Percentiles rank a stretch among this genome's conserved stretches.
These are phyloP conservation scores for Skeletonema grethae DNA, from an alignment of 108 stramenopile genomes.

Conservation along the genomic window DNA sequence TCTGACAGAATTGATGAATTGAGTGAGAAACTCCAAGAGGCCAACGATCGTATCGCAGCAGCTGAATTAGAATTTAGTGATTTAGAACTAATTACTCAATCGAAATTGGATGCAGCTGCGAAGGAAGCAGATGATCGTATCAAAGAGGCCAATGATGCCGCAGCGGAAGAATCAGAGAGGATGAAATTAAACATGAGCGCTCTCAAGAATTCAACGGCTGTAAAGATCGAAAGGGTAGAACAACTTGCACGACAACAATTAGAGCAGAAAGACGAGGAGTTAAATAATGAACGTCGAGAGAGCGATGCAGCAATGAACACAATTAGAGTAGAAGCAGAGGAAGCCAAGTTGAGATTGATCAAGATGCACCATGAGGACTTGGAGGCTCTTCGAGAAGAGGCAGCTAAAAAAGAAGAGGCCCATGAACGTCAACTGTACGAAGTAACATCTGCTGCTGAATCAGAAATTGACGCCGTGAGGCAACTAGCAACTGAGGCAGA, in stretches of 20 bases:
- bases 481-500: constrained; percentile 11
- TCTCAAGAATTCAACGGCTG: constrained; percentile 23
- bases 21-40: constrained; percentile 17
- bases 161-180: constrained; percentile 21
- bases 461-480: constrained; percentile 7
- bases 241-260: constrained; percentile 12
- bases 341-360: constrained; percentile 8
- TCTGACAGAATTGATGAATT: constrained; percentile 42
- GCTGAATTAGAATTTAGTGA: constrained; percentile 18
- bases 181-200: constrained; percentile 23
- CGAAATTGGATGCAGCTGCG: constrained; percentile 21
- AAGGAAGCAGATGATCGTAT: constrained; percentile 14
- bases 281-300: background rate
- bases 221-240: constrained; percentile 24
- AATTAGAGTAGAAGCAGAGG: constrained; percentile 6
- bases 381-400: constrained; percentile 19
- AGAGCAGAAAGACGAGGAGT: constrained; percentile 5
- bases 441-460: constrained; percentile 2
- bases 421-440: constrained; percentile 23
- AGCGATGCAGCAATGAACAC: background rate
- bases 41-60: constrained; percentile 18
- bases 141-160: constrained; percentile 10
- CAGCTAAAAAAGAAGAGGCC: background rate
- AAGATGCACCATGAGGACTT: constrained; percentile 8
- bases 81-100: background rate